Evolutionary conservation across 2,329 filamentous ascomycete species (phyloP).

Genomic region (Fusarium agapanthi): DNA sequence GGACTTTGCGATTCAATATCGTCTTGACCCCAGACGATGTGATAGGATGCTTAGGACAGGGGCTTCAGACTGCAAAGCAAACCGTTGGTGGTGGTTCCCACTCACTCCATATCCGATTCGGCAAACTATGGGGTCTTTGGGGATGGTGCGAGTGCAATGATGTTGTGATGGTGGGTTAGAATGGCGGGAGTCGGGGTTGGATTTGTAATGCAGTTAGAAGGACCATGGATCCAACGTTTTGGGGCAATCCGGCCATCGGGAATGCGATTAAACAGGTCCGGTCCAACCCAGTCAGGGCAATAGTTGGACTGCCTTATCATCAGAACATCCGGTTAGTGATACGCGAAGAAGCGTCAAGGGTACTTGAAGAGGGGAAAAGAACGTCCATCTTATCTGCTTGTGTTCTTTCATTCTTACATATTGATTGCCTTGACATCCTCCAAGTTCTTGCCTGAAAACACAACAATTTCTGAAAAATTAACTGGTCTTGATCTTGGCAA

Average conservation of each 20-base stretch:
- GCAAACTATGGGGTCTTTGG: conserved; percentile 26
- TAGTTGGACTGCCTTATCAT: conserved; percentile 8
- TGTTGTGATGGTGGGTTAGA: conserved; percentile 38
- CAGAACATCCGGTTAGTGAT: conserved; percentile 2
- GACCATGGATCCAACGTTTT: conserved; percentile 10
- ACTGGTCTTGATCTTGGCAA: neutral
- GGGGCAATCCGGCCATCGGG: conserved; percentile 34
- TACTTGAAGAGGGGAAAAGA: conserved; percentile 24
- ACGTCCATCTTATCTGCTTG: conserved; percentile 2
- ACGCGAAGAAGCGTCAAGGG: conserved; percentile 9
- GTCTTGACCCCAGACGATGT: neutral
- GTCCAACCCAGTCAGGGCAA: conserved; percentile 2
- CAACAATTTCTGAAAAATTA: neutral
- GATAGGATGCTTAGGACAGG: conserved; percentile 6
- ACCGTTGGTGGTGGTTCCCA: conserved; percentile 7
- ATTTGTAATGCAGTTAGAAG: conserved; percentile 38
- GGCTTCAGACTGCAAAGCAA: neutral
- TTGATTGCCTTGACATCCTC: neutral
- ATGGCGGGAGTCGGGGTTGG: conserved; percentile 35
- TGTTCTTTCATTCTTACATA: conserved; percentile 1
- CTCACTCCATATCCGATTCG: conserved; percentile 12
- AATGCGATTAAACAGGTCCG: conserved; percentile 13
- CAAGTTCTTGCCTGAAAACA: neutral
- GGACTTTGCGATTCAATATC: conserved; percentile 14
- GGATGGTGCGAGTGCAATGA: conserved; percentile 23